phyloP scores from a whole-genome alignment of 176 grass and related monocot species.

The Luzula sylvatica region DNA sequence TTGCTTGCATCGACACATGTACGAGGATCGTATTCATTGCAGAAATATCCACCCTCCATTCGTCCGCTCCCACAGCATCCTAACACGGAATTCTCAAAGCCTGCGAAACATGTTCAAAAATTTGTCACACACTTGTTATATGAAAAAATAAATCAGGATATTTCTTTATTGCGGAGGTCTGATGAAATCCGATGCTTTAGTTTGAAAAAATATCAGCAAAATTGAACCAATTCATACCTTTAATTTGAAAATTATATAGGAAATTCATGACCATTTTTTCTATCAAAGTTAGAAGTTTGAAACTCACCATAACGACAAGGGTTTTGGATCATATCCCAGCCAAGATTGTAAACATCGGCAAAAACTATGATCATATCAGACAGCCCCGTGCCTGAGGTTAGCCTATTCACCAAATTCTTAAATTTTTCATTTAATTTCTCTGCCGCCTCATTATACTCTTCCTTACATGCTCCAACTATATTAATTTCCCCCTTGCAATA shows the following conservation, averaged over 20 bases:
- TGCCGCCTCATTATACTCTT: conserved; percentile 49
- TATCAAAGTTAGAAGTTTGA: not conserved
- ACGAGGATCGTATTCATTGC: conserved; percentile 21
- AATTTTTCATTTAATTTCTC: conserved; percentile 46
- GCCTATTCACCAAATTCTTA: conserved; percentile 17
- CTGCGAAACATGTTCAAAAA: conserved; percentile 6
- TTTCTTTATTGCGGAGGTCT: not conserved
- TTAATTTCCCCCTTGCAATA: conserved; percentile 1
- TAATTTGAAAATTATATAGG: too few species aligned
- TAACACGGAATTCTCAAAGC: conserved; percentile 57
- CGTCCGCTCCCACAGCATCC: conserved; percentile 62
- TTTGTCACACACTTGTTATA: not conserved
- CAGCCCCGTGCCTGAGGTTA: not conserved
- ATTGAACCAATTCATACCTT: too few species aligned
- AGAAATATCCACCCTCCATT: conserved; percentile 50
- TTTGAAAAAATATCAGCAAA: too few species aligned
- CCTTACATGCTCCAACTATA: conserved; percentile 39
- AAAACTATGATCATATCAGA: not conserved
- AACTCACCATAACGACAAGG: not conserved
- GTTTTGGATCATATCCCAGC: not conserved
- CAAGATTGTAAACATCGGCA: not conserved
- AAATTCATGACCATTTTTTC: too few species aligned
- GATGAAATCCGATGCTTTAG: too few species aligned
- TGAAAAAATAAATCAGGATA: not conserved
- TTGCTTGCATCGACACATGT: conserved; percentile 32